phyloP scores from a whole-genome alignment of 352 stramenopile genomes.

The Phytophthora multivora region DNA sequence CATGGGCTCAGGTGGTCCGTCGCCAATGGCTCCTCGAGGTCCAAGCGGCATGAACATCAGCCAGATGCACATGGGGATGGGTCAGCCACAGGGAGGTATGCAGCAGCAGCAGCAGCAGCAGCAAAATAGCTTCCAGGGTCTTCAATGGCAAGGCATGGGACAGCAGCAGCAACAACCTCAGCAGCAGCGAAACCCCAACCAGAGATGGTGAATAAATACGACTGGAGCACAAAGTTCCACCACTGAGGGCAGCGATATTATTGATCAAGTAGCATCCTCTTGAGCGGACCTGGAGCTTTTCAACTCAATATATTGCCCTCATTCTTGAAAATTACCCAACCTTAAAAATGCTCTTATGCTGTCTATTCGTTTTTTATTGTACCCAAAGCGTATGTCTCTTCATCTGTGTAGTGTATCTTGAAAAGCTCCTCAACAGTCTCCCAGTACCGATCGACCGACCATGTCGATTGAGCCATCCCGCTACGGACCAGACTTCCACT shows the following conservation, averaged over 20 bases:
- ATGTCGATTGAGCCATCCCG: slow-evolving; percentile 78
- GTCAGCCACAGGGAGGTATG: slow-evolving; percentile 41
- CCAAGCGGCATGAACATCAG: slow-evolving; percentile 79
- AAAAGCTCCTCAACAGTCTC: slow-evolving; percentile 40
- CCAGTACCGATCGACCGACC: slow-evolving; percentile 5
- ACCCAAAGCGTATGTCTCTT: not conserved
- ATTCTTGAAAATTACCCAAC: not conserved
- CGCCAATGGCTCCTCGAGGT: slow-evolving; percentile 51
- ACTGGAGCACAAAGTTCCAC: no score
- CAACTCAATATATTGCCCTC: slow-evolving; percentile 12
- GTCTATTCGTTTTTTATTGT: not conserved
- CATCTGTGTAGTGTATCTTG: slow-evolving; percentile 27
- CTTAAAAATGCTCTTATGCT: slow-evolving; percentile 9
- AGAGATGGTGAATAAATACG: slow-evolving; percentile 57
- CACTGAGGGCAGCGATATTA: no score
- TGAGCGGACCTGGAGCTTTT: no score
- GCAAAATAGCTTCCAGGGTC: slow-evolving; percentile 82
- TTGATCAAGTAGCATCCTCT: not conserved
- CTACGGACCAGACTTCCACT: slow-evolving; percentile 82
- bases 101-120: slow-evolving; percentile 51
- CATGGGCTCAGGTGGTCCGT: slow-evolving; percentile 40
- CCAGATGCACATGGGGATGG: slow-evolving; percentile 84
- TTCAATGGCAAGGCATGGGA: slow-evolving; percentile 86
- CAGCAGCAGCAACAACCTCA: slow-evolving; percentile 57
- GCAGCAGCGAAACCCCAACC: slow-evolving; percentile 66